These are phyloP conservation scores for Orbilia oligospora DNA, from an alignment of 2,329 filamentous ascomycete species.

Conservation along the genomic window DNA sequence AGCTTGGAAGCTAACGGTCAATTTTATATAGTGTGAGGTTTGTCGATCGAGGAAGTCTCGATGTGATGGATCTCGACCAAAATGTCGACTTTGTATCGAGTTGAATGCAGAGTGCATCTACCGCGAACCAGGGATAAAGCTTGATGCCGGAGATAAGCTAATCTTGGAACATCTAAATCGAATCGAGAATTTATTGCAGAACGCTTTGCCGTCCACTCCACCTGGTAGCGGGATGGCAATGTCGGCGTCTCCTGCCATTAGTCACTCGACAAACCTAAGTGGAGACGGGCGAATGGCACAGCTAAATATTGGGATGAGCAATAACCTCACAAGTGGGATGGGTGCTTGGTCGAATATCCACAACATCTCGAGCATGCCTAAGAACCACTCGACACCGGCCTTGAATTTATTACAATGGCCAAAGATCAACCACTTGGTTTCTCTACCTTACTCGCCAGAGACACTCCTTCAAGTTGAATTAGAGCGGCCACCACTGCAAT, in stretches of 20 bases:
- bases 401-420: conserved; percentile 85
- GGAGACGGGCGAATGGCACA: conserved; percentile 72
- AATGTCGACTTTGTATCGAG: conserved; percentile 86
- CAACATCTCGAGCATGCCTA: conserved; percentile 89
- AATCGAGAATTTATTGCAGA: conserved; percentile 84
- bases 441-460: conserved; percentile 82
- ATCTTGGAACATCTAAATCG: conserved; percentile 83
- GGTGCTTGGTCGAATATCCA: conserved; percentile 75
- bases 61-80: conserved; percentile 83
- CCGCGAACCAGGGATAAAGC: conserved; percentile 86
- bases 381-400: conserved; percentile 84
- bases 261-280: conserved; percentile 75
- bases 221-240: conserved; percentile 72
- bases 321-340: conserved; percentile 71
- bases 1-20: conserved; percentile 29
- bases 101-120: conserved; percentile 87
- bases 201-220: conserved; percentile 70
- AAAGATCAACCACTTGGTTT: conserved; percentile 82
- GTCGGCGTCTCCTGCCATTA: conserved; percentile 76
- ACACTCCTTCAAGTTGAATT: conserved; percentile 86
- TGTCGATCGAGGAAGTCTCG: conserved; percentile 84
- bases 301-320: conserved; percentile 59
- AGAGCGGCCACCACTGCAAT: conserved; percentile 80
- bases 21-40: conserved; percentile 77
- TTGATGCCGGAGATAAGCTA: conserved; percentile 87